Conservation (phyloP, 1,139 yeast species). For the Suhomyces atakaporum region DNA sequence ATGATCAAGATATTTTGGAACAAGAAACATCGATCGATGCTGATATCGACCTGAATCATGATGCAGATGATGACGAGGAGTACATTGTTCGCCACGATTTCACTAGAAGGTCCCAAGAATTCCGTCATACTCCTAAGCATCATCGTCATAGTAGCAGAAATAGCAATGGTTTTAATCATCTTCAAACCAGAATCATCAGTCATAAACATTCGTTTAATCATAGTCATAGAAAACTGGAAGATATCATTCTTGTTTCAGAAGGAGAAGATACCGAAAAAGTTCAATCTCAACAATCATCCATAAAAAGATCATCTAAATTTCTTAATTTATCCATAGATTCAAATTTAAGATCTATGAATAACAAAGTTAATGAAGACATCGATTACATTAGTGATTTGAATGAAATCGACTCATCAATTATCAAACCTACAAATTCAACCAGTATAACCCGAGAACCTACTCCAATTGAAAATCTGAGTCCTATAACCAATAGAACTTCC, state of each 20-base stretch:
- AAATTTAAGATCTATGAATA: slow-evolving; percentile 18
- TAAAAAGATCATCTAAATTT: slow-evolving; percentile 49
- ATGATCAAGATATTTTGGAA: slow-evolving; percentile 8
- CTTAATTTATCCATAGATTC: slow-evolving; percentile 49
- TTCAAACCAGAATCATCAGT: slow-evolving; percentile 2
- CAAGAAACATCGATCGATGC: slow-evolving; percentile 5
- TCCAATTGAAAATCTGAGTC: slow-evolving; percentile 23
- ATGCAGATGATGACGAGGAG: slow-evolving; percentile 9
- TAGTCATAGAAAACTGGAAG: slow-evolving; percentile 13
- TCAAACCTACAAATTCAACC: slow-evolving; percentile 10
- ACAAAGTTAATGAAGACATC: slow-evolving; percentile 20
- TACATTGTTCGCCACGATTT: background rate
- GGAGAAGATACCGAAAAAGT: slow-evolving; percentile 21
- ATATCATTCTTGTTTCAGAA: slow-evolving; percentile 12
- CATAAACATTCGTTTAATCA: slow-evolving; percentile 5
- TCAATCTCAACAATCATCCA: slow-evolving; percentile 31
- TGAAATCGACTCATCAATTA: slow-evolving; percentile 29
- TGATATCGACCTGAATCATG: slow-evolving; percentile 10
- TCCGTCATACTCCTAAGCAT: background rate
- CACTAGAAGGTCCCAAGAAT: background rate
- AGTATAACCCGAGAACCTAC: slow-evolving; percentile 20
- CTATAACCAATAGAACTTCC: slow-evolving; percentile 17
- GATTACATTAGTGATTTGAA: slow-evolving; percentile 32
- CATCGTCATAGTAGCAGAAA: slow-evolving; percentile 2
- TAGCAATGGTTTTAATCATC: background rate